These are phyloP conservation scores for Vigna reflexopilosa DNA, from an alignment of 306 rosid genomes.

Conservation along the genomic window DNA sequence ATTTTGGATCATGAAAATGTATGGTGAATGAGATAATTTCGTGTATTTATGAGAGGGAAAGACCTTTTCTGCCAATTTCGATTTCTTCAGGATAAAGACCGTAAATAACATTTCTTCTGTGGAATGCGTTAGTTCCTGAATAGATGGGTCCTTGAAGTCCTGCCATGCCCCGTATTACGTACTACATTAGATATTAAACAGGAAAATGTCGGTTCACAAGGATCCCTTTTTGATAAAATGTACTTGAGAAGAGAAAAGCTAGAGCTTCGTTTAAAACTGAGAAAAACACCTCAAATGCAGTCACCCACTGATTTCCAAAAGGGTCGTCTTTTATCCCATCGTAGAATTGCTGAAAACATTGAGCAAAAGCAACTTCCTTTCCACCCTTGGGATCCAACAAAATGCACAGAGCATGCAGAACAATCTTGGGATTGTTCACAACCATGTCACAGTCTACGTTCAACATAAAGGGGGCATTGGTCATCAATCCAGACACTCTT, in stretches of 20 bases:
- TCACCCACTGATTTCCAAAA: slow-evolving; percentile 57
- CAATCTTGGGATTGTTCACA: slow-evolving; percentile 59
- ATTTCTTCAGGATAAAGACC: slow-evolving; percentile 54
- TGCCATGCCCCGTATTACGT: slow-evolving; percentile 46
- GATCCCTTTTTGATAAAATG: not conserved
- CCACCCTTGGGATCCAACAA: slow-evolving; percentile 50
- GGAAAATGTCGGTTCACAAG: slow-evolving; percentile 1
- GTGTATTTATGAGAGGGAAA: not conserved
- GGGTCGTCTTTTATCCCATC: slow-evolving; percentile 75
- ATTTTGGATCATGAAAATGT: slow-evolving; percentile 6
- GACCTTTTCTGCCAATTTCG: slow-evolving; percentile 42
- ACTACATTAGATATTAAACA: slow-evolving; percentile 38
- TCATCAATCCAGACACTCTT: slow-evolving; percentile 76
- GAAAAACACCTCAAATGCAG: slow-evolving; percentile 45
- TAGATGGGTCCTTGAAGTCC: slow-evolving; percentile 69
- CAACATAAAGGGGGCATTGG: slow-evolving; percentile 72
- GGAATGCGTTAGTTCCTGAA: slow-evolving; percentile 67
- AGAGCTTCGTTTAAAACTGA: slow-evolving; percentile 15
- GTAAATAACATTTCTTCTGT: slow-evolving; percentile 68
- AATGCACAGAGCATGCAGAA: slow-evolving; percentile 64
- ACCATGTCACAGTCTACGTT: slow-evolving; percentile 79
- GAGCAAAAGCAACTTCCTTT: slow-evolving; percentile 64
- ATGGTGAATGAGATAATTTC: not conserved
- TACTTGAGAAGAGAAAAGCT: not conserved
- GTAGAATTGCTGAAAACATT: slow-evolving; percentile 65